phyloP scores from a whole-genome alignment of 2,329 filamentous ascomycete species.

The Colletotrichum godetiae region DNA sequence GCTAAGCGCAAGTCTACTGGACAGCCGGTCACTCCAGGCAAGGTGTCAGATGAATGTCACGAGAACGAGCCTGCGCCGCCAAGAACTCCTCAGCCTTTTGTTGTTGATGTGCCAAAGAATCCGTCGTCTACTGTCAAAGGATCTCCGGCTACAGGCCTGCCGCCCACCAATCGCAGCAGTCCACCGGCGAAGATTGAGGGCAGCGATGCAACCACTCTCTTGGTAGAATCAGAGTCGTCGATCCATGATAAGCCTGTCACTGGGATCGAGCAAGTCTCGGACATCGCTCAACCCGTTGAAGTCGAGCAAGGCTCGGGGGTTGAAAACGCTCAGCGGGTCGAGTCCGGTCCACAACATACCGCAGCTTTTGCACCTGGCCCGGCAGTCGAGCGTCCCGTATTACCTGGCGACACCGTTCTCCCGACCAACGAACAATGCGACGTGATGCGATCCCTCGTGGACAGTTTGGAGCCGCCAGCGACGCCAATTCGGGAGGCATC shows the following conservation, averaged over 20 bases:
- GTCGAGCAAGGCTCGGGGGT: neutral
- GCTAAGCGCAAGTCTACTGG: constrained; percentile 46
- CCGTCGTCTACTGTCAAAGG: constrained; percentile 30
- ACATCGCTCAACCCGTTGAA: neutral
- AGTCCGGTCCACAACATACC: neutral
- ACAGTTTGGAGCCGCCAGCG: neutral
- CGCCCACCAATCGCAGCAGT: neutral
- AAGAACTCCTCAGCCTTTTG: constrained; percentile 17
- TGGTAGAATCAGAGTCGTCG: neutral
- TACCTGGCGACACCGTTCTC: too few relatives aligned
- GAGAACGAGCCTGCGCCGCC: constrained; percentile 3
- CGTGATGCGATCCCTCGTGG: neutral
- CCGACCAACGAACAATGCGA: neutral
- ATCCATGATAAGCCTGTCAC: neutral
- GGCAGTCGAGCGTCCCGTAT: neutral
- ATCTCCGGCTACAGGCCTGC: neutral
- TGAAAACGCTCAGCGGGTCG: neutral
- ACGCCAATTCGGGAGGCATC: neutral
- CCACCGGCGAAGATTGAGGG: neutral
- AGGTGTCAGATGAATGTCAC: constrained; percentile 2
- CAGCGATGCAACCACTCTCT: neutral
- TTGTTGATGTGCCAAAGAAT: constrained; percentile 34
- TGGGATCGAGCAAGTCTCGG: neutral
- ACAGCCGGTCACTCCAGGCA: constrained; percentile 36
- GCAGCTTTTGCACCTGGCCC: neutral